Percentiles rank a stretch among this genome's conserved stretches.
Evolutionary conservation across 306 rosid species (phyloP).

Genomic region (Quercus alba): DNA sequence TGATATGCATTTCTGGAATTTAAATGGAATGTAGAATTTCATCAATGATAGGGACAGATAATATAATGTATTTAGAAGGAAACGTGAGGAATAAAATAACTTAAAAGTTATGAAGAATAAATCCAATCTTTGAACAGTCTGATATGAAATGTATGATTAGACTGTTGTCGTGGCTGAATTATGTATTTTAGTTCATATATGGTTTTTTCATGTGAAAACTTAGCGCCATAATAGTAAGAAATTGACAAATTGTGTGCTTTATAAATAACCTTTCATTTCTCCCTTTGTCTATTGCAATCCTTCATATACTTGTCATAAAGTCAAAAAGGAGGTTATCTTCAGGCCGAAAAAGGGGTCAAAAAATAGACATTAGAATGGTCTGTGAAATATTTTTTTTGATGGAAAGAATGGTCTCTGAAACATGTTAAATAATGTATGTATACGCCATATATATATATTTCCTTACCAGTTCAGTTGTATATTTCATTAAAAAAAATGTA

Average conservation of each 20-base stretch:
- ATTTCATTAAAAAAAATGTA: no score
- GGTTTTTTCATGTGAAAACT: background rate
- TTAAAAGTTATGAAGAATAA: background rate
- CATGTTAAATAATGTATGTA: no score
- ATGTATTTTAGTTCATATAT: background rate
- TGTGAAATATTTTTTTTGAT: no score
- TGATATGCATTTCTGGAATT: no score
- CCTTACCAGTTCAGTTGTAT: no score
- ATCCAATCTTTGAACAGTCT: background rate
- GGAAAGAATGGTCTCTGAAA: no score
- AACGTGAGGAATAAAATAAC: background rate
- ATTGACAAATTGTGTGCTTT: background rate
- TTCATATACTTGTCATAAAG: slow-evolving; percentile 7
- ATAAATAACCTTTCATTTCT: background rate
- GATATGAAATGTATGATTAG: background rate
- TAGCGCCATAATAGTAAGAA: background rate
- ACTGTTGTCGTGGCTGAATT: background rate
- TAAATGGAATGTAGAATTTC: no score
- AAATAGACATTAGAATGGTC: background rate
- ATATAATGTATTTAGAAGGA: no score
- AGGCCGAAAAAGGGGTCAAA: no score
- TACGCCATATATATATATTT: no score
- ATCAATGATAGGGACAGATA: no score
- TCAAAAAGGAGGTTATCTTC: slow-evolving; percentile 10
- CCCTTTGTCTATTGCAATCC: background rate